Percentiles rank a stretch among this genome's conserved stretches.
Evolutionary conservation across 1,284 basidiomycete genomes (phyloP).

Genomic region (Boletus semigastroideus): DNA sequence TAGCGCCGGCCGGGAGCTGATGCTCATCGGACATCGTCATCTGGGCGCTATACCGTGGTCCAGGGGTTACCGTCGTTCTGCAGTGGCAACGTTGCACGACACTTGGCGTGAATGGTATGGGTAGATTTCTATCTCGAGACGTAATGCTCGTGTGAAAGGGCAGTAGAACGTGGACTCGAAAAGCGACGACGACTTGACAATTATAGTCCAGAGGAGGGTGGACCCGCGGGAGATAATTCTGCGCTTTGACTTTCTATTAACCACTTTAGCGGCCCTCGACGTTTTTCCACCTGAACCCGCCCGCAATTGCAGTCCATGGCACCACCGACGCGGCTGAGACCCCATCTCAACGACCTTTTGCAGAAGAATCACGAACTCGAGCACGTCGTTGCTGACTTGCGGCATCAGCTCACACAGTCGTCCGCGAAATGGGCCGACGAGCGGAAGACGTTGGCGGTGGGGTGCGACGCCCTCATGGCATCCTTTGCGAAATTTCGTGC

Average conservation of each 20-base stretch:
- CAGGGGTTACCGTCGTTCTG: background rate
- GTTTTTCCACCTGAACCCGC: background rate
- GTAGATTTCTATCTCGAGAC: constrained; percentile 1
- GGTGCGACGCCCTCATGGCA: constrained; percentile 30
- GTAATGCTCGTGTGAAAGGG: constrained; percentile 20
- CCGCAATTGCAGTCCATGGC: constrained; percentile 18
- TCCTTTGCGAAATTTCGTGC: constrained; percentile 34
- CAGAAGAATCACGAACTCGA: constrained; percentile 32
- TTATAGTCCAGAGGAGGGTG: background rate
- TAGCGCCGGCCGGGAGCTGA: background rate
- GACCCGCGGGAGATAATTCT: background rate
- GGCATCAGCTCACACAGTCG: constrained; percentile 32
- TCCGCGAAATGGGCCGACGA: constrained; percentile 32
- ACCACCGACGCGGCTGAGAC: constrained; percentile 26
- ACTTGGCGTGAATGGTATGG: background rate
- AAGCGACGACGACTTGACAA: constrained; percentile 1
- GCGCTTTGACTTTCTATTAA: background rate
- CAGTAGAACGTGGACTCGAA: background rate
- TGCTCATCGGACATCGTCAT: background rate
- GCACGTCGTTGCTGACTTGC: constrained; percentile 29
- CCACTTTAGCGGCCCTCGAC: background rate
- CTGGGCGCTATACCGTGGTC: background rate
- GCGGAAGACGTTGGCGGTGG: constrained; percentile 23
- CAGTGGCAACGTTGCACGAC: background rate
- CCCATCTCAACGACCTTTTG: constrained; percentile 29